Evolutionary conservation across 768 basidiomycete species (phyloP).

Genomic region (Dictyophora rubrovolvata): DNA sequence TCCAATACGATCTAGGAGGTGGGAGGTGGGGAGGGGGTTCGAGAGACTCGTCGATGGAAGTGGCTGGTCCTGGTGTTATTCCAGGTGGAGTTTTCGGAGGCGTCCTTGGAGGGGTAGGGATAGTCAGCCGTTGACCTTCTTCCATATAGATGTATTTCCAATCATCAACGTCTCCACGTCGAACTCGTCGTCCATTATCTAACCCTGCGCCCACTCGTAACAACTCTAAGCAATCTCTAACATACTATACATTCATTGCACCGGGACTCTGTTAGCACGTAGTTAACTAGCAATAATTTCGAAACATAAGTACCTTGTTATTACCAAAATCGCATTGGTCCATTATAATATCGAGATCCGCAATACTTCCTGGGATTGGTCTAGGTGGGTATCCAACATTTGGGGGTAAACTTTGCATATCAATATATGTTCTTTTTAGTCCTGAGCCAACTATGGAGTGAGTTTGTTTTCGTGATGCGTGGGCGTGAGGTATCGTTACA

Average conservation of each 20-base stretch:
- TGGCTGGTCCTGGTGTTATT: conserved; percentile 42
- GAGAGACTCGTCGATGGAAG: conserved; percentile 38
- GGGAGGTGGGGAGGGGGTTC: conserved; percentile 44
- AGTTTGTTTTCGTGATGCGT: conserved; percentile 15
- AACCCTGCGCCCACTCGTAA: conserved; percentile 81
- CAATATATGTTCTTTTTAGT: conserved; percentile 66
- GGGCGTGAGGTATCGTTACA: conserved; percentile 35
- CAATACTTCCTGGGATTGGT: conserved; percentile 72
- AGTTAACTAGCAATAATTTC: background rate
- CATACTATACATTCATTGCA: conserved; percentile 54
- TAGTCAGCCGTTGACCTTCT: conserved; percentile 27
- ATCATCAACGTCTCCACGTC: conserved; percentile 65
- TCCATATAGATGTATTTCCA: conserved; percentile 90
- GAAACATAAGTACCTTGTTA: conserved; percentile 45
- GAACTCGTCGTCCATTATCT: conserved; percentile 66
- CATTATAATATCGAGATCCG: conserved; percentile 87
- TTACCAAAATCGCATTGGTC: conserved; percentile 86
- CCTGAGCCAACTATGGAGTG: conserved; percentile 59
- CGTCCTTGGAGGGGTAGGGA: conserved; percentile 16
- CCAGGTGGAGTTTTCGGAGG: conserved; percentile 17
- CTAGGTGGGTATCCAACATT: conserved; percentile 79
- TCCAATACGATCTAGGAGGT: conserved; percentile 40
- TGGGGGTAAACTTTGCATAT: conserved; percentile 50
- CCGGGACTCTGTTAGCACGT: conserved; percentile 12
- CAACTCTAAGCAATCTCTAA: conserved; percentile 92